Percentiles rank a stretch among this genome's conserved stretches.
Evolutionary conservation across 257 asterid genomes (phyloP).

Genomic region (Jaltomata sinuosa): DNA sequence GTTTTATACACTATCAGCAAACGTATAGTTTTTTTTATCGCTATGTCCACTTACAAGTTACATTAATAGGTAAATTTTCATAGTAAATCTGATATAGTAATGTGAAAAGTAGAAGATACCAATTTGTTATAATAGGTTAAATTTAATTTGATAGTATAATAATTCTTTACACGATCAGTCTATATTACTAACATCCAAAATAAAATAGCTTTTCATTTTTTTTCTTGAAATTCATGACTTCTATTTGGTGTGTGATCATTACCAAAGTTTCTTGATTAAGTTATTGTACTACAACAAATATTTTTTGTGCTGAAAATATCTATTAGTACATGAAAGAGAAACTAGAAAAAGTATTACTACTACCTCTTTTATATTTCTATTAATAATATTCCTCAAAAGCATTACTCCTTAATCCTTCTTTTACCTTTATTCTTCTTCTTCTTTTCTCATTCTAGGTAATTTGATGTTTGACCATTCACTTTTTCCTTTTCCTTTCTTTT

Average conservation of each 20-base stretch:
- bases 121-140: too few relatives aligned
- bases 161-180: too few relatives aligned
- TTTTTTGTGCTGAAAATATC: background rate
- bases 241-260: background rate
- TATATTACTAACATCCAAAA: too few relatives aligned
- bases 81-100: background rate
- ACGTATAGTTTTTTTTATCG: too few relatives aligned
- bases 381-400: background rate
- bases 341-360: background rate
- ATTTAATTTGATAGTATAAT: too few relatives aligned
- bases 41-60: too few relatives aligned
- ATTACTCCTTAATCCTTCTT: background rate
- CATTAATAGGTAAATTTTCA: too few relatives aligned
- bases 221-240: background rate
- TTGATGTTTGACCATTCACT: background rate
- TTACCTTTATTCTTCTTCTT: background rate
- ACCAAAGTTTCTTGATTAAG: background rate
- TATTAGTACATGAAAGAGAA: background rate
- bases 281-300: background rate
- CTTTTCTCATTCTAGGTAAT: constrained; percentile 1
- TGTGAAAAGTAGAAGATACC: background rate
- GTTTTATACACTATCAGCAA: too few relatives aligned
- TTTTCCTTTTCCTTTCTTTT: background rate
- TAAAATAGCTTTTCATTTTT: too few relatives aligned
- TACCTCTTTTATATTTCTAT: background rate